Percentiles rank a stretch among this genome's conserved stretches.
Evolutionary conservation across 1,284 basidiomycete genomes (phyloP).

Genomic region (Puccinia coronata): DNA sequence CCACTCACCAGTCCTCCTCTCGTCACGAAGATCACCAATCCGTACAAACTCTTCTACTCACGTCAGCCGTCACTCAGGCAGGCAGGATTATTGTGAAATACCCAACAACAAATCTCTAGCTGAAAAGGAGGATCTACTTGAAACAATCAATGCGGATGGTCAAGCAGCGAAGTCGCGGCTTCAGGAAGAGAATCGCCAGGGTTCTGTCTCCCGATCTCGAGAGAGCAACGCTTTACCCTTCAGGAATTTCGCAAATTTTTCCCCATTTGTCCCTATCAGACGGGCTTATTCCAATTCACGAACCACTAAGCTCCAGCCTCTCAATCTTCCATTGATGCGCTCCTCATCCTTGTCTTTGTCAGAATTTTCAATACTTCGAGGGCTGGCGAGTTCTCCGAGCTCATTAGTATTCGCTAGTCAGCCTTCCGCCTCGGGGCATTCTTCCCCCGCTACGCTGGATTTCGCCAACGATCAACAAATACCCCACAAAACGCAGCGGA

Average conservation of each 20-base stretch:
- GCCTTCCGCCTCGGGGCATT: background rate
- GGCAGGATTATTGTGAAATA: background rate
- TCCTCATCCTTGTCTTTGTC: background rate
- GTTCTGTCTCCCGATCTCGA: background rate
- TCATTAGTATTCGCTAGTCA: background rate
- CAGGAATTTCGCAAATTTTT: background rate
- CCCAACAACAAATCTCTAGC: background rate
- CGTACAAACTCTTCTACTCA: background rate
- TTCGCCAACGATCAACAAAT: background rate
- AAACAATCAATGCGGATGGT: background rate
- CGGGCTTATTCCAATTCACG: slow-evolving; percentile 11
- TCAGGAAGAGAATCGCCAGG: background rate
- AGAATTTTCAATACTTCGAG: background rate
- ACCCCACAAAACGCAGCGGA: slow-evolving; percentile 51
- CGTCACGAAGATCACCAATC: background rate
- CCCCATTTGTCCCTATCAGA: background rate
- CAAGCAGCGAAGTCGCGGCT: background rate
- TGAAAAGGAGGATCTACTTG: slow-evolving; percentile 9
- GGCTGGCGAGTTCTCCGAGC: background rate
- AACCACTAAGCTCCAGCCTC: background rate
- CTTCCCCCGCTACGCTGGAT: background rate
- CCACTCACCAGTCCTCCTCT: background rate
- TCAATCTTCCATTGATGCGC: slow-evolving; percentile 25
- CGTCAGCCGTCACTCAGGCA: background rate
- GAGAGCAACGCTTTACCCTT: background rate